Evolutionary conservation across 1,139 yeast species (phyloP).

Genomic region (Magnusiomyces tetraspermus): DNA sequence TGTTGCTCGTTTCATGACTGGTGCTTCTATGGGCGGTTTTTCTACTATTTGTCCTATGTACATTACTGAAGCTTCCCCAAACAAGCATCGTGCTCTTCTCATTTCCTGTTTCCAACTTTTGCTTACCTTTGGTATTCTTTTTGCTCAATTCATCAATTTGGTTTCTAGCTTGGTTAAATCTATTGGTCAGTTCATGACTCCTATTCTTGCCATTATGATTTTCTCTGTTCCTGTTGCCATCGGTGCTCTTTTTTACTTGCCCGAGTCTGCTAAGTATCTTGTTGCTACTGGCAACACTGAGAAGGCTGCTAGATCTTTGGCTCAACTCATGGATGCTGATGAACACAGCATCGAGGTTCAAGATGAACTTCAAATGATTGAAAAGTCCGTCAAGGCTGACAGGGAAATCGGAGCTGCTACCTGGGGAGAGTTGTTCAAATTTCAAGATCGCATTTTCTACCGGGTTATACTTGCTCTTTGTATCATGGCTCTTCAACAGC

Average conservation of each 20-base stretch:
- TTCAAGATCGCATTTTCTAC: constrained; percentile 57
- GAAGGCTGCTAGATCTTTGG: constrained; percentile 52
- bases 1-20: constrained; percentile 43
- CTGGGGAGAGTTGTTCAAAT: constrained; percentile 56
- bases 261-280: constrained; percentile 72
- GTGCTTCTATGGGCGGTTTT: constrained; percentile 59
- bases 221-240: constrained; percentile 35
- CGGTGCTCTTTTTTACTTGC: constrained; percentile 31
- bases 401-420: constrained; percentile 53
- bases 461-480: constrained; percentile 41
- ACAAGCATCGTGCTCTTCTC: constrained; percentile 55
- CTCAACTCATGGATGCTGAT: constrained; percentile 54
- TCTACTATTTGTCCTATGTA: constrained; percentile 60
- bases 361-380: constrained; percentile 50
- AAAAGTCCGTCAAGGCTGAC: constrained; percentile 57
- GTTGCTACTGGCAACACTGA: constrained; percentile 46
- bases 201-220: constrained; percentile 40
- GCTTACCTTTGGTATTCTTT: constrained; percentile 58
- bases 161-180: constrained; percentile 45
- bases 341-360: constrained; percentile 50
- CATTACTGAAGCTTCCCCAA: constrained; percentile 65
- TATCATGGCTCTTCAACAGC: constrained; percentile 57
- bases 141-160: constrained; percentile 59
- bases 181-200: constrained; percentile 56
- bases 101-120: constrained; percentile 62